Percentiles rank a stretch among this genome's conserved stretches.
Conservation (phyloP, 306 rosid species). For the Gillenia trifoliata region DNA sequence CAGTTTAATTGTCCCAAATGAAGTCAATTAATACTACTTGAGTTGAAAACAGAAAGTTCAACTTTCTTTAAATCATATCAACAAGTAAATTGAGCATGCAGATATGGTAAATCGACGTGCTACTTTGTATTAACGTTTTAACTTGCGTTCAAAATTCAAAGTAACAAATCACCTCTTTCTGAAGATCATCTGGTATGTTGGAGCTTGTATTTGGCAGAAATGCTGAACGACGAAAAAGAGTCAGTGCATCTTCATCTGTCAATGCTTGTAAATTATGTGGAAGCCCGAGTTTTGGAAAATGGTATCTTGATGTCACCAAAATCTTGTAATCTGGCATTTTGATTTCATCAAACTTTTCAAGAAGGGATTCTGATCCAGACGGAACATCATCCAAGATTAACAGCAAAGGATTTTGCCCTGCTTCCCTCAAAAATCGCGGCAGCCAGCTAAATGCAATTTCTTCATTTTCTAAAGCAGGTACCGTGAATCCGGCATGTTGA, state of each 20-base stretch:
- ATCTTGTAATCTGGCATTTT: slow-evolving; percentile 31
- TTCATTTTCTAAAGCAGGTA: slow-evolving; percentile 28
- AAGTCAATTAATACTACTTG: no score
- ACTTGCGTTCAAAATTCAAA: no score
- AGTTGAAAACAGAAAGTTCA: no score
- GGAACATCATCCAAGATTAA: slow-evolving; percentile 16
- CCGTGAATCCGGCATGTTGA: slow-evolving; percentile 12
- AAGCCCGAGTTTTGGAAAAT: slow-evolving; percentile 15
- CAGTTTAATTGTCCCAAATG: slow-evolving; percentile 6
- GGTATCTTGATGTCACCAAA: slow-evolving; percentile 9
- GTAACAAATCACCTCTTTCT: slow-evolving; percentile 35
- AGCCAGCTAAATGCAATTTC: slow-evolving; percentile 20
- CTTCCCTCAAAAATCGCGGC: background rate
- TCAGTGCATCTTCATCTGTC: slow-evolving; percentile 24
- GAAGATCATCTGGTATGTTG: slow-evolving; percentile 14
- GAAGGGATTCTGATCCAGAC: slow-evolving; percentile 4
- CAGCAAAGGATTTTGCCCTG: background rate
- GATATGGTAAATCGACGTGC: no score
- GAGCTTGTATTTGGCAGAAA: slow-evolving; percentile 14
- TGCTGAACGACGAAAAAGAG: slow-evolving; percentile 30
- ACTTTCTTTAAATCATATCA: no score
- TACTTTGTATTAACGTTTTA: no score
- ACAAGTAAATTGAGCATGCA: no score
- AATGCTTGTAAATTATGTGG: slow-evolving; percentile 30
- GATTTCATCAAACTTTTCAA: slow-evolving; percentile 24